Evolutionary conservation across 2,329 filamentous ascomycete genomes (phyloP).

Genomic region (Fusarium palustre): DNA sequence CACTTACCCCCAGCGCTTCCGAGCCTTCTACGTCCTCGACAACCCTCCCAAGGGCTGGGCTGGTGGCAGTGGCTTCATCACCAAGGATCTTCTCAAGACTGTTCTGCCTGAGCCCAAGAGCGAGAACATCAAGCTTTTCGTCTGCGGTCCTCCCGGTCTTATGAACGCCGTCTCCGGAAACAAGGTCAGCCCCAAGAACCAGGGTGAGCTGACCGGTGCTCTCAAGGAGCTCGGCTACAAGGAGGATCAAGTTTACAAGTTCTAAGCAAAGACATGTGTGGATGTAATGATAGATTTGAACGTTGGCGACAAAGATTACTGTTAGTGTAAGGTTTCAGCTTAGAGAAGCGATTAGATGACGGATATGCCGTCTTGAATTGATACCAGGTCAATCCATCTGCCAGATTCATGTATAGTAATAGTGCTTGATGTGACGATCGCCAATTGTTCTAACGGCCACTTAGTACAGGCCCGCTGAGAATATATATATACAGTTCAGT

Average conservation of each 20-base stretch:
- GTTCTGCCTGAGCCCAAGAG: constrained; percentile 92
- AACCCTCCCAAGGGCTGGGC: constrained; percentile 83
- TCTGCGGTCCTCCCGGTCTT: constrained; percentile 91
- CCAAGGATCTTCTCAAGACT: constrained; percentile 92
- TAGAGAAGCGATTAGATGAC: constrained; percentile 45
- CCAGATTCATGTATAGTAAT: not conserved
- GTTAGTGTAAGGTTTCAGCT: constrained; percentile 42
- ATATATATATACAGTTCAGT: not conserved
- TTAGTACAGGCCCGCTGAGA: not conserved
- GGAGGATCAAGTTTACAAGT: constrained; percentile 92
- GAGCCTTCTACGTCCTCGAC: constrained; percentile 93
- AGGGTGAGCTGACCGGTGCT: constrained; percentile 86
- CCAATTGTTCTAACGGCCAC: not conserved
- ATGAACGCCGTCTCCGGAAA: constrained; percentile 92
- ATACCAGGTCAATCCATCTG: constrained; percentile 21
- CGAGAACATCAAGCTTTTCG: constrained; percentile 95
- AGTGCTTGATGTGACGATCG: not conserved
- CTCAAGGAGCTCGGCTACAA: constrained; percentile 82
- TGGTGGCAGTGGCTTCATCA: constrained; percentile 83
- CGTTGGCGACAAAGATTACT: constrained; percentile 19
- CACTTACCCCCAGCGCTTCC: constrained; percentile 94
- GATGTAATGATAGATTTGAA: constrained; percentile 23
- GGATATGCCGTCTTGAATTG: constrained; percentile 40
- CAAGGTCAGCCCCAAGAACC: constrained; percentile 93
- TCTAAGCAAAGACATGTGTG: constrained; percentile 61